A percentile compares a stretch with the other conserved stretches of the same genome.
phyloP scores from a whole-genome alignment of 495 filamentous ascomycete genomes.

The Jackrogersella minutella region DNA sequence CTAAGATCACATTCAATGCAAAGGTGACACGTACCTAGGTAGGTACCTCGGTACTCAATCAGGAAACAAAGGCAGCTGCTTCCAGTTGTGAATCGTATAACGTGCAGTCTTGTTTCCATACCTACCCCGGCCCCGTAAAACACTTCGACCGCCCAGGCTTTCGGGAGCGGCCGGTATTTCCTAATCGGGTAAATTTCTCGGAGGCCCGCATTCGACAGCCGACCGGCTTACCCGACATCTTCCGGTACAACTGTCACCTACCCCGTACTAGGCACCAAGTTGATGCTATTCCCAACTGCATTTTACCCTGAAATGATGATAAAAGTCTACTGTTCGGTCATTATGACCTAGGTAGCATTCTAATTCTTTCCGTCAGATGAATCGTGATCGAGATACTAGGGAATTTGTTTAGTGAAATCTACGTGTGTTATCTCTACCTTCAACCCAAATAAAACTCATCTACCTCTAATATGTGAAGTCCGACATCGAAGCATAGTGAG shows the following conservation, averaged over 20 bases:
- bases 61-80: not conserved
- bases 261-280: not conserved
- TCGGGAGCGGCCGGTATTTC: not conserved
- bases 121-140: not conserved
- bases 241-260: not conserved
- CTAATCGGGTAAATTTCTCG: conserved; percentile 1
- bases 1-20: too few relatives aligned
- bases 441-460: not conserved
- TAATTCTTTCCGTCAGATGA: too few relatives aligned
- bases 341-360: too few relatives aligned
- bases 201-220: not conserved
- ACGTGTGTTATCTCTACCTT: not conserved
- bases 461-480: not conserved
- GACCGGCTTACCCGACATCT: not conserved
- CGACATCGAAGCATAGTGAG: not conserved
- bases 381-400: too few relatives aligned
- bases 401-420: too few relatives aligned
- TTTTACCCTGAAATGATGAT: too few relatives aligned
- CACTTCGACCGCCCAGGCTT: not conserved
- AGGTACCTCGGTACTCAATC: too few relatives aligned
- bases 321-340: too few relatives aligned
- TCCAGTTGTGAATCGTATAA: too few relatives aligned
- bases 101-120: not conserved
- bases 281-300: too few relatives aligned
- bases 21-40: too few relatives aligned